phyloP scores from a whole-genome alignment of 306 rosid genomes.

The Quercus gilva region DNA sequence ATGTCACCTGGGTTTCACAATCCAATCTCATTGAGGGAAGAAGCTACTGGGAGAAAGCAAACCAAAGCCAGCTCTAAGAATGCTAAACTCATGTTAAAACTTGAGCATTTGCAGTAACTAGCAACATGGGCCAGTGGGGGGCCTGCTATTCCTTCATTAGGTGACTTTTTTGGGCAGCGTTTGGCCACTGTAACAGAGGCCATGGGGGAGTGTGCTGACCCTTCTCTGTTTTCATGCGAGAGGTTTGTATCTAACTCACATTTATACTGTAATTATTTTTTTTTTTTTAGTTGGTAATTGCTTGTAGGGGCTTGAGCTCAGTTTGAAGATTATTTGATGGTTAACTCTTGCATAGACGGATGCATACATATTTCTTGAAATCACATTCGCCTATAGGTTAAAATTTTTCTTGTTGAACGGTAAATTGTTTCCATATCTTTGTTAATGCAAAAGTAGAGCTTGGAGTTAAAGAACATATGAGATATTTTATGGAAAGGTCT shows the following conservation, averaged over 20 bases:
- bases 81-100: constrained; percentile 42
- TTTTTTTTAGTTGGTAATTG: neutral
- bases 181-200: constrained; percentile 57
- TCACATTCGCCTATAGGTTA: neutral
- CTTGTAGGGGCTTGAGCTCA: neutral
- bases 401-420: neutral
- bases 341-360: no score
- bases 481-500: neutral
- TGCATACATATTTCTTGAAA: neutral
- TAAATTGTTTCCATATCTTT: neutral
- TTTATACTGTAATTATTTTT: neutral
- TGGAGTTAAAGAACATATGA: neutral
- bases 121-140: constrained; percentile 56
- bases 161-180: constrained; percentile 62
- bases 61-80: constrained; percentile 30
- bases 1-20: constrained; percentile 10
- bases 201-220: constrained; percentile 39
- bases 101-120: constrained; percentile 57
- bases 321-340: neutral
- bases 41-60: constrained; percentile 55
- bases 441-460: neutral
- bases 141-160: constrained; percentile 53
- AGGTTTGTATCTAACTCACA: constrained; percentile 40
- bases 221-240: constrained; percentile 59
- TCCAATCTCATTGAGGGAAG: constrained; percentile 60